Evolutionary conservation across 2,329 filamentous ascomycete species (phyloP).

Genomic region (Claviceps maximensis): DNA sequence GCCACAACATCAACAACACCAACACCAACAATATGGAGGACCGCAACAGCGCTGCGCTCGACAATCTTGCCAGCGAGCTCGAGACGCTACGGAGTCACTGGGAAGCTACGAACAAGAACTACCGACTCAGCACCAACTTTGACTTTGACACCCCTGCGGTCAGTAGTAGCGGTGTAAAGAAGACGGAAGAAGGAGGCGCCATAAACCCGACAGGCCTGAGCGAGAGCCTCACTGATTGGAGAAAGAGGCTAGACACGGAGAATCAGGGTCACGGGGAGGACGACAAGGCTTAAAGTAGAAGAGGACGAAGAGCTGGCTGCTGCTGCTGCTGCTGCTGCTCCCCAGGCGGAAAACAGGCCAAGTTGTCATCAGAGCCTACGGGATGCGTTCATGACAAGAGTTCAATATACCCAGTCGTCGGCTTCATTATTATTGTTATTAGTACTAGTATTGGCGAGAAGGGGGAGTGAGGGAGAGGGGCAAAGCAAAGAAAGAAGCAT

Average conservation of each 20-base stretch:
- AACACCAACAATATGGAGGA: slow-evolving; percentile 19
- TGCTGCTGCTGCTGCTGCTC: background rate
- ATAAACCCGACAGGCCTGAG: slow-evolving; percentile 39
- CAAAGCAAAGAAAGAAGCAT: background rate
- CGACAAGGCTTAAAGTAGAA: slow-evolving; percentile 3
- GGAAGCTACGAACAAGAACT: slow-evolving; percentile 93
- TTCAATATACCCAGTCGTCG: slow-evolving; percentile 17
- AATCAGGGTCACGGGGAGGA: slow-evolving; percentile 21
- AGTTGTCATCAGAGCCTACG: slow-evolving; percentile 1
- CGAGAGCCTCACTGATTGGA: slow-evolving; percentile 66
- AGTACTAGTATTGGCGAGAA: too few species aligned
- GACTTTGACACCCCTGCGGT: slow-evolving; percentile 53
- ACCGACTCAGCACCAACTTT: slow-evolving; percentile 78
- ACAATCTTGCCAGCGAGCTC: slow-evolving; percentile 83
- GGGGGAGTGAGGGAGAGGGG: slow-evolving; percentile 9
- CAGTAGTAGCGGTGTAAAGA: slow-evolving; percentile 19
- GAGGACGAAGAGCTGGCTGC: background rate
- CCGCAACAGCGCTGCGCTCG: slow-evolving; percentile 57
- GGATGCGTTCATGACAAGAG: slow-evolving; percentile 19
- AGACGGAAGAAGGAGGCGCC: slow-evolving; percentile 26
- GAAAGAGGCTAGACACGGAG: slow-evolving; percentile 55
- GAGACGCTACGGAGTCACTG: slow-evolving; percentile 83
- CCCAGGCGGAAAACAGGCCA: background rate
- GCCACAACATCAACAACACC: background rate
- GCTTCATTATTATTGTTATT: slow-evolving; percentile 5